A percentile compares a stretch with the other conserved stretches of the same genome.
phyloP scores from a whole-genome alignment of 1,139 yeast species.

The Nakaseomyces uthaithaninus region DNA sequence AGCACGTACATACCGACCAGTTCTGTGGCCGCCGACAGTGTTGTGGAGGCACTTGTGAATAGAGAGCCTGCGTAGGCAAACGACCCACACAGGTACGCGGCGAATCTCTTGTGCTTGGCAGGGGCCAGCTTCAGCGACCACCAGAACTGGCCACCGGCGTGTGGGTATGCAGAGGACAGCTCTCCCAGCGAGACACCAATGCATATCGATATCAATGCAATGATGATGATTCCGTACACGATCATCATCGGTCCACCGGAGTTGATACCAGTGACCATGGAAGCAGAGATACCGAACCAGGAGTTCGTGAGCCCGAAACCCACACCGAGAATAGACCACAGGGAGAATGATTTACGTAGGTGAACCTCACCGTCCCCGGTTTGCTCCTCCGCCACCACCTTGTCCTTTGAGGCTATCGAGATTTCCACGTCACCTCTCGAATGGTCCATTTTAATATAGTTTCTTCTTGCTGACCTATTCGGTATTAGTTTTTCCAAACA shows the following conservation, averaged over 20 bases:
- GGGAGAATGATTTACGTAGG: conserved; percentile 35
- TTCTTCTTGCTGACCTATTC: not conserved
- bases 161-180: conserved; percentile 50
- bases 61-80: conserved; percentile 55
- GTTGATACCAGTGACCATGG: conserved; percentile 52
- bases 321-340: conserved; percentile 50
- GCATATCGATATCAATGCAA: conserved; percentile 45
- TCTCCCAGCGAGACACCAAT: conserved; percentile 49
- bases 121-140: conserved; percentile 56
- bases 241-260: conserved; percentile 65
- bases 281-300: conserved; percentile 62
- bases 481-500: not conserved
- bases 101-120: conserved; percentile 40
- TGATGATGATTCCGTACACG: conserved; percentile 58
- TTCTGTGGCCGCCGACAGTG: conserved; percentile 44
- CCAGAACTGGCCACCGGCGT: conserved; percentile 60
- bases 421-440: not conserved
- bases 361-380: conserved; percentile 23
- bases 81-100: conserved; percentile 51
- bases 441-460: not conserved
- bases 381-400: conserved; percentile 1
- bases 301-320: conserved; percentile 66
- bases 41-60: conserved; percentile 53
- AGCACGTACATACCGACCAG: conserved; percentile 50
- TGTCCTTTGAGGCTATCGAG: conserved; percentile 1